phyloP scores from a whole-genome alignment of 768 basidiomycete genomes.

The Chlorophyllum brunneum region DNA sequence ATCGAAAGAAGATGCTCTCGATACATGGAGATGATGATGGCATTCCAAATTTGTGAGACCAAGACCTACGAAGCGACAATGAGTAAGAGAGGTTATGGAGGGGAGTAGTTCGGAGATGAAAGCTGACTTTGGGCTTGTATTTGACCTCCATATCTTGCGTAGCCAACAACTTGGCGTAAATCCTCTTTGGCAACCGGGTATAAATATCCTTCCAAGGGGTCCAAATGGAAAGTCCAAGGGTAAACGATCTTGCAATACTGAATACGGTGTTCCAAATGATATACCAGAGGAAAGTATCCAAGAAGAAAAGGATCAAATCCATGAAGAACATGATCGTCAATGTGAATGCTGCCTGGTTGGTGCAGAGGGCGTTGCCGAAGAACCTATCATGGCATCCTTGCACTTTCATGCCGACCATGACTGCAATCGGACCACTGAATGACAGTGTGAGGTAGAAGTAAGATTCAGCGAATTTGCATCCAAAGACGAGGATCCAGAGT shows the following conservation, averaged over 20 bases:
- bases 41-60: conserved; percentile 99
- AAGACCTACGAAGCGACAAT: conserved; percentile 68
- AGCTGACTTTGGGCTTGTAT: conserved; percentile 95
- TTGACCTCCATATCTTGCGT: conserved; percentile 96
- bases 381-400: conserved; percentile 85
- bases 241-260: conserved; percentile 84
- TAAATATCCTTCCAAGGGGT: conserved; percentile 99
- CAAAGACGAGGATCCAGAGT: conserved; percentile 92
- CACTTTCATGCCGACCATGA: conserved; percentile 96
- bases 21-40: conserved; percentile 99
- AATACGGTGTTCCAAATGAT: conserved; percentile 99
- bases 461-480: conserved; percentile 94
- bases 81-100: background rate
- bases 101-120: background rate
- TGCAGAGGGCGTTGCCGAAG: conserved; percentile 81
- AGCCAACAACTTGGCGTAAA: conserved; percentile 92
- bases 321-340: conserved; percentile 98
- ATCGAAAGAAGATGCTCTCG: conserved; percentile 98
- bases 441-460: conserved; percentile 98
- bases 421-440: conserved; percentile 88
- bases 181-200: conserved; percentile 91
- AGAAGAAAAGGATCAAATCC: conserved; percentile 95
- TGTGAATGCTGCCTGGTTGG: conserved; percentile 92
- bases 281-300: conserved; percentile 99
- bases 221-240: conserved; percentile 94